These are phyloP conservation scores for Thuidium tamariscinum DNA, from an alignment of 225 moss, liverwort and hornwort species.

Conservation along the genomic window DNA sequence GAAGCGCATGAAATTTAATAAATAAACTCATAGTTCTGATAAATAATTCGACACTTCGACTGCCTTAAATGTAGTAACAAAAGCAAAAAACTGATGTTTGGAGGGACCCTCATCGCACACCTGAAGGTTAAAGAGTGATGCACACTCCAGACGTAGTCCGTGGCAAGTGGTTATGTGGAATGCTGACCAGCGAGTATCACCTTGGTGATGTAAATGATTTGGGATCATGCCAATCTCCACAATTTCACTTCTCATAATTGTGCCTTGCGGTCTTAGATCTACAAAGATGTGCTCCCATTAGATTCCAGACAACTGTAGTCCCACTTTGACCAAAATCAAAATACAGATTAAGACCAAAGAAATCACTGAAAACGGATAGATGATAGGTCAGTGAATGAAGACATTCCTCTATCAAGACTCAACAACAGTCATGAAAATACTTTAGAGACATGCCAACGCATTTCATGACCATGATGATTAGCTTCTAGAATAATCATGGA, in stretches of 20 bases:
- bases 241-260: constrained; percentile 83
- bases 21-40: neutral
- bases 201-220: constrained; percentile 72
- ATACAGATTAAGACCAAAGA: neutral
- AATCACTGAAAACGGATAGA: neutral
- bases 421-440: neutral
- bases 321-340: neutral
- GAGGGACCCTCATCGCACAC: constrained; percentile 7
- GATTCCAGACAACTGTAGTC: neutral
- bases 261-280: constrained; percentile 97
- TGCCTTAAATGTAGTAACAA: neutral
- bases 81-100: neutral
- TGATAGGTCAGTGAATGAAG: neutral
- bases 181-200: constrained; percentile 82
- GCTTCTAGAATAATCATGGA: neutral
- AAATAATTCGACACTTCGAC: neutral
- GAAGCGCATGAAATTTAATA: neutral
- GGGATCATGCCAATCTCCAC: constrained; percentile 87
- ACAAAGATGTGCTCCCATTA: constrained; percentile 4
- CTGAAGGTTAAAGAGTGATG: constrained; percentile 67
- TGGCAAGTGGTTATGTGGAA: constrained; percentile 97
- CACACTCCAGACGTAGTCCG: constrained; percentile 84
- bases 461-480: neutral
- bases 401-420: neutral
- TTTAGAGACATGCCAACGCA: neutral